phyloP scores from a whole-genome alignment of 2,329 filamentous ascomycete species.

The Xylariales sp. region DNA sequence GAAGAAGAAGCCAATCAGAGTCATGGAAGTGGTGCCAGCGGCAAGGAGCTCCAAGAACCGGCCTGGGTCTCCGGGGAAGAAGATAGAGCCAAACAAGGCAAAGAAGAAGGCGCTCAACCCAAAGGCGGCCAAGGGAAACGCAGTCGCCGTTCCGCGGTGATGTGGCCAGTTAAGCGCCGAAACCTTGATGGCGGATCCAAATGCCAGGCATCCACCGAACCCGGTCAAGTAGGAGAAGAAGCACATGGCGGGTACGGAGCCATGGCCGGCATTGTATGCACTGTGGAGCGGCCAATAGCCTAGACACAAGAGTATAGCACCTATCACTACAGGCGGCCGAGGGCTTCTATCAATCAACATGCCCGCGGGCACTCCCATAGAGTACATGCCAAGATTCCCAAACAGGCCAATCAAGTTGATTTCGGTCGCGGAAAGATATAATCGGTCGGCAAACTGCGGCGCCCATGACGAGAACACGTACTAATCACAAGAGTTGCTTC shows the following conservation, averaged over 20 bases:
- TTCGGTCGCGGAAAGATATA: slow-evolving; percentile 86
- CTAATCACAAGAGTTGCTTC: too few relatives aligned
- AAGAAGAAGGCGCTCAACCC: slow-evolving; percentile 97
- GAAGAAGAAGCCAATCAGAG: slow-evolving; percentile 78
- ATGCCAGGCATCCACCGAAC: slow-evolving; percentile 86
- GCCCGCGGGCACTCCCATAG: slow-evolving; percentile 81
- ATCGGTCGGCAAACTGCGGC: slow-evolving; percentile 83
- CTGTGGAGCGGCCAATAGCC: slow-evolving; percentile 84
- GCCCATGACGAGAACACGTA: slow-evolving; percentile 99
- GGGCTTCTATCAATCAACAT: slow-evolving; percentile 86
- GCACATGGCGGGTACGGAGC: slow-evolving; percentile 61
- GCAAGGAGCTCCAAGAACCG: slow-evolving; percentile 77
- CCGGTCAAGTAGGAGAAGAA: slow-evolving; percentile 84
- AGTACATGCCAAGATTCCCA: slow-evolving; percentile 92
- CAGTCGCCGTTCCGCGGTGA: slow-evolving; percentile 88
- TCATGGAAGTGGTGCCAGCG: slow-evolving; percentile 71
- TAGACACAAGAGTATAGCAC: slow-evolving; percentile 64
- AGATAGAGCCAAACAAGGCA: slow-evolving; percentile 69
- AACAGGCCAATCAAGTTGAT: slow-evolving; percentile 85
- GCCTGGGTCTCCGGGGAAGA: slow-evolving; percentile 80
- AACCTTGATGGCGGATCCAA: slow-evolving; percentile 78
- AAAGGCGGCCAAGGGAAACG: slow-evolving; percentile 88
- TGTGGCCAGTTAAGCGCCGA: slow-evolving; percentile 89
- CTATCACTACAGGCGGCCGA: slow-evolving; percentile 70
- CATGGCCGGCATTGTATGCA: slow-evolving; percentile 68